Percentiles rank a stretch among this genome's conserved stretches.
phyloP scores from a whole-genome alignment of 2,329 filamentous ascomycete species.

The Peltaster fructicola region DNA sequence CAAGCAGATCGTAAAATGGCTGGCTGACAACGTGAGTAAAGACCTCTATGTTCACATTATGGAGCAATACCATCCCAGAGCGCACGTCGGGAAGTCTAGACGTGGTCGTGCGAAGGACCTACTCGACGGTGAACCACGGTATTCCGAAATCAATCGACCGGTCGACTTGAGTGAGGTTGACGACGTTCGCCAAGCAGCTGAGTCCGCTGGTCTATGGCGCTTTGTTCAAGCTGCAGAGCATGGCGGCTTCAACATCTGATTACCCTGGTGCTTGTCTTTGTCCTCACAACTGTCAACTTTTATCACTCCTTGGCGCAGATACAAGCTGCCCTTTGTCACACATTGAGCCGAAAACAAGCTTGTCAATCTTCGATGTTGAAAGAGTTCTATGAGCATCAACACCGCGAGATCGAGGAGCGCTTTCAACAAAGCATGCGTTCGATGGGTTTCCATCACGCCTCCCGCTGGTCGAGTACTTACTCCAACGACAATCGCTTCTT shows the following conservation, averaged over 20 bases:
- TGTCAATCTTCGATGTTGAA: no score
- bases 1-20: slow-evolving; percentile 54
- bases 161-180: slow-evolving; percentile 48
- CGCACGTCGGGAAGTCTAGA: slow-evolving; percentile 58
- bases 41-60: slow-evolving; percentile 74
- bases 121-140: slow-evolving; percentile 36
- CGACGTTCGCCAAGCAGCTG: slow-evolving; percentile 47
- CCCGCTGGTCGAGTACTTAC: no score
- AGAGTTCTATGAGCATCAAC: no score
- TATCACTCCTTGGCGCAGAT: no score
- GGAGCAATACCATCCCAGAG: slow-evolving; percentile 72
- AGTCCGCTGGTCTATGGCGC: slow-evolving; percentile 57
- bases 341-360: no score
- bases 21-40: slow-evolving; percentile 52
- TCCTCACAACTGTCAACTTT: no score
- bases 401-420: no score
- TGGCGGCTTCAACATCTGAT: slow-evolving; percentile 34
- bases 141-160: slow-evolving; percentile 62
- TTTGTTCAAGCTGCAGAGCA: slow-evolving; percentile 50
- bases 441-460: no score
- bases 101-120: slow-evolving; percentile 8
- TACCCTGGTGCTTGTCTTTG: no score
- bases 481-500: no score
- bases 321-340: no score
- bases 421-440: no score